These are phyloP conservation scores for Prunus fruticosa DNA, from an alignment of 306 rosid genomes.

Conservation along the genomic window DNA sequence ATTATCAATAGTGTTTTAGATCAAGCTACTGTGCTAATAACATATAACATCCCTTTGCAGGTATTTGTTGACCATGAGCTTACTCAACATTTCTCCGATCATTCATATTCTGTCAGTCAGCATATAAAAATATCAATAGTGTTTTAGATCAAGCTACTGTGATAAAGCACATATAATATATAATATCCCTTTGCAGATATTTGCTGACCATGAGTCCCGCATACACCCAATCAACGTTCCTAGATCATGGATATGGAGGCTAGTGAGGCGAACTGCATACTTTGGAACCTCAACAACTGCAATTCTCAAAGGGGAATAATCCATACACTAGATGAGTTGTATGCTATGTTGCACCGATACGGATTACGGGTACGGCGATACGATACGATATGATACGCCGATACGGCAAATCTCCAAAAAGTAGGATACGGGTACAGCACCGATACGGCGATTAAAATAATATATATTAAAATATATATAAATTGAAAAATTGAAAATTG, in stretches of 20 bases:
- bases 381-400: no score
- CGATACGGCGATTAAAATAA: no score
- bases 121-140: background rate
- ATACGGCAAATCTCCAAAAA: no score
- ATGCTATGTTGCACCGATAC: no score
- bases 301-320: constrained; percentile 42
- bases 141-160: background rate
- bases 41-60: constrained; percentile 13
- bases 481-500: no score
- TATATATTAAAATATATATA: no score
- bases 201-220: constrained; percentile 52
- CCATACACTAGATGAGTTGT: background rate
- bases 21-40: background rate
- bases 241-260: constrained; percentile 43
- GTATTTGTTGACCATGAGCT: constrained; percentile 45
- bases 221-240: constrained; percentile 46
- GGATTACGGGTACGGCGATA: no score
- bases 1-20: background rate
- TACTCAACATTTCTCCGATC: background rate
- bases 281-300: constrained; percentile 49
- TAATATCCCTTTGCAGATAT: constrained; percentile 36
- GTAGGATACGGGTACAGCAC: no score
- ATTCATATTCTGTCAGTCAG: no score
- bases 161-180: background rate
- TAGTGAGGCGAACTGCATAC: constrained; percentile 23